Conservation (phyloP, 2,329 filamentous ascomycete species). For the Aureobasidium sp. region DNA sequence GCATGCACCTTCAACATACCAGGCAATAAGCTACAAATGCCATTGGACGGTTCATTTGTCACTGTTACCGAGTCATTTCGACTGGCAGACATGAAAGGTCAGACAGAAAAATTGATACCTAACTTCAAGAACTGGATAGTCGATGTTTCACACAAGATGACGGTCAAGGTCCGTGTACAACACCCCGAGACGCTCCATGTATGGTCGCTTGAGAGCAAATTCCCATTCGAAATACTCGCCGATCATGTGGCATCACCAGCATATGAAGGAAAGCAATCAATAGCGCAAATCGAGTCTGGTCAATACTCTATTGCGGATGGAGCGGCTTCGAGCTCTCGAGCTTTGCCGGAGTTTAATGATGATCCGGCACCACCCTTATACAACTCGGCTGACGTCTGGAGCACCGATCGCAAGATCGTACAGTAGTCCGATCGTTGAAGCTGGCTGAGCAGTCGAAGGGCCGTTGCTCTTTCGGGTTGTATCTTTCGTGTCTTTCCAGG, state of each 20-base stretch:
- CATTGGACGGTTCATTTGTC: background rate
- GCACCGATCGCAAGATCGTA: too few relatives aligned
- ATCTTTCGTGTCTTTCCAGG: too few relatives aligned
- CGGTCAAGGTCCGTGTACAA: background rate
- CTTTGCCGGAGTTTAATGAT: background rate
- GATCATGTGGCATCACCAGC: background rate
- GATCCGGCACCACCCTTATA: background rate
- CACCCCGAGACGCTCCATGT: background rate
- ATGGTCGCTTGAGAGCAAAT: background rate
- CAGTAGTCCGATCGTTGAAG: too few relatives aligned
- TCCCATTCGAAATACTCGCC: background rate
- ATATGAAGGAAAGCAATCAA: background rate
- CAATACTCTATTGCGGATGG: background rate
- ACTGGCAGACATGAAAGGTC: background rate
- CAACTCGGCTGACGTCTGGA: background rate
- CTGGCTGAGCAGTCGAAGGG: too few relatives aligned
- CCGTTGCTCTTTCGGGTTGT: too few relatives aligned
- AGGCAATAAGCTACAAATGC: background rate
- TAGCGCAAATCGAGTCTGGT: background rate
- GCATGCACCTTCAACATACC: background rate
- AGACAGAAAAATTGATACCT: background rate
- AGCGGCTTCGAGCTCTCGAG: background rate
- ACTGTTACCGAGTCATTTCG: background rate
- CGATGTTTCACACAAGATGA: background rate
- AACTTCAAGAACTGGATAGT: constrained; percentile 6